Evolutionary conservation across 2,329 filamentous ascomycete genomes (phyloP).

Genomic region (Pestalotiopsis sp.): DNA sequence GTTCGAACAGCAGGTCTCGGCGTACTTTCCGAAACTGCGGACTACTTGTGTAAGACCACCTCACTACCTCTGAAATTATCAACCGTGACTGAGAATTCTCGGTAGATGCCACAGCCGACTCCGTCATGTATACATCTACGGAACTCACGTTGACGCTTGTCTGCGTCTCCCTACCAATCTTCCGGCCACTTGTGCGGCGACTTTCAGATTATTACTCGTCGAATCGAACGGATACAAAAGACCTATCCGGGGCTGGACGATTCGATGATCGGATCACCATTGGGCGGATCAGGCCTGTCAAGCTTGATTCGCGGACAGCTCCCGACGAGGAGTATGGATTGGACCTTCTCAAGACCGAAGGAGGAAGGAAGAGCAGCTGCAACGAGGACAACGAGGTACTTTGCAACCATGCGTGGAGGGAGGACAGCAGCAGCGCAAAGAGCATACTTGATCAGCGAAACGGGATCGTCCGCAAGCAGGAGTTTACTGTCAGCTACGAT

Average conservation of each 20-base stretch:
- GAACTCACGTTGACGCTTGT: conserved; percentile 20
- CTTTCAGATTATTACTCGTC: not conserved
- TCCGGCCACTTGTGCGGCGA: conserved; percentile 19
- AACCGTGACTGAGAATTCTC: not conserved
- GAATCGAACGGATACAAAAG: not conserved
- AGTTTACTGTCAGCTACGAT: conserved; percentile 5
- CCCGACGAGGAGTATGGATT: not conserved
- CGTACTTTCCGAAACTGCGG: conserved; percentile 13
- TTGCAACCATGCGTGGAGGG: not conserved
- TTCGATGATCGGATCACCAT: not conserved
- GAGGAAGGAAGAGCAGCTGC: not conserved
- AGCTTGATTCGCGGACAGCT: not conserved
- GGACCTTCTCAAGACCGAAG: not conserved
- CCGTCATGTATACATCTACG: conserved; percentile 18
- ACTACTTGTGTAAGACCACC: conserved; percentile 17
- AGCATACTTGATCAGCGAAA: not conserved
- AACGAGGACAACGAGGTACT: not conserved
- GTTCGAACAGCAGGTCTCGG: conserved; percentile 15
- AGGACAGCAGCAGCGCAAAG: not conserved
- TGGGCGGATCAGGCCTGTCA: not conserved
- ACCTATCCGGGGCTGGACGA: not conserved
- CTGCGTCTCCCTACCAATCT: conserved; percentile 18
- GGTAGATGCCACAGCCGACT: conserved; percentile 18
- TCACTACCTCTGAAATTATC: not conserved
- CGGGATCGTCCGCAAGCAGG: conserved; percentile 5